Conservation (phyloP, 257 asterid species). For the Solanum peruvianum region DNA sequence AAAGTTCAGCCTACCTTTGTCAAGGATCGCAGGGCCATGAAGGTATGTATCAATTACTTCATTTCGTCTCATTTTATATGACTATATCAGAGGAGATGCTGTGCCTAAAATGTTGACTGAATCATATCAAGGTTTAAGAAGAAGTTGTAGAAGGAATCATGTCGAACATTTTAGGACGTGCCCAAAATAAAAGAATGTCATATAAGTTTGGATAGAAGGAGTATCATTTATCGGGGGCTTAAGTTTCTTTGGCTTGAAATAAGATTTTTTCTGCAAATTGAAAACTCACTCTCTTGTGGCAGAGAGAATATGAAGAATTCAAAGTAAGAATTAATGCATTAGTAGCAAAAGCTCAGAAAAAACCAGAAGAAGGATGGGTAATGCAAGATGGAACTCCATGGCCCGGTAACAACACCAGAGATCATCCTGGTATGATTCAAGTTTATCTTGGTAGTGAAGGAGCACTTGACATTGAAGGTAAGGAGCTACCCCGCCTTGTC, state of each 20-base stretch:
- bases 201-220: neutral
- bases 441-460: conserved; percentile 80
- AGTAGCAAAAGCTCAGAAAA: conserved; percentile 78
- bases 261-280: neutral
- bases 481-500: conserved; percentile 68
- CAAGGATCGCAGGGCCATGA: conserved; percentile 87
- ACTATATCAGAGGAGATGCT: neutral
- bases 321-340: conserved; percentile 66
- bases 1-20: conserved; percentile 75
- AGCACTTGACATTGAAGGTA: conserved; percentile 83
- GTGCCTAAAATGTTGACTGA: neutral
- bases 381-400: conserved; percentile 90
- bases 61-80: neutral
- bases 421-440: conserved; percentile 94
- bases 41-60: conserved; percentile 23
- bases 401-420: conserved; percentile 85
- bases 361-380: conserved; percentile 92
- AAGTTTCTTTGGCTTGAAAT: neutral
- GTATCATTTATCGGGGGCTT: neutral
- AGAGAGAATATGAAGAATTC: conserved; percentile 87
- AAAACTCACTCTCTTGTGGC: neutral
- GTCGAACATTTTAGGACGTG: neutral
- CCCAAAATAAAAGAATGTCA: neutral
- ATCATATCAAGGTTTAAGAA: neutral
- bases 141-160: neutral